These are phyloP conservation scores for Sonneratia caseolaris DNA, from an alignment of 345 rosid genomes.

Conservation along the genomic window DNA sequence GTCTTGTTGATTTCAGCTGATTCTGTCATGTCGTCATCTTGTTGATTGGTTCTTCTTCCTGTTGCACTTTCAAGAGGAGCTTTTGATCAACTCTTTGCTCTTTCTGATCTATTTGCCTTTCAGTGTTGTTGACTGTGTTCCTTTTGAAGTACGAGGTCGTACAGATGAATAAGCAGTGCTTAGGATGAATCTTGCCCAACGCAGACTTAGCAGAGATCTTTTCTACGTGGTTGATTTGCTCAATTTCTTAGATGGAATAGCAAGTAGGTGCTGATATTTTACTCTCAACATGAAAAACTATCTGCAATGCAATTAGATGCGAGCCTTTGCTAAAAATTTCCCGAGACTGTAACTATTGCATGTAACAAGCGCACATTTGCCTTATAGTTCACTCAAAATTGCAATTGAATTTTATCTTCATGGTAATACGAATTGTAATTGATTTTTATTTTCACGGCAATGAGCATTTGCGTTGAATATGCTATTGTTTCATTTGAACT, in stretches of 20 bases:
- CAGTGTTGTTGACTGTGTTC: neutral
- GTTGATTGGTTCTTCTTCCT: neutral
- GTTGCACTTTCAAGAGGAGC: neutral
- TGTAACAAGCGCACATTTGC: neutral
- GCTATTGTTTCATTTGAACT: no score
- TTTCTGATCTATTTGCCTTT: neutral
- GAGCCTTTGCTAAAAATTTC: neutral
- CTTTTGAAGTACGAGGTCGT: neutral
- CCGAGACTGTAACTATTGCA: neutral
- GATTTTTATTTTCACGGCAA: neutral
- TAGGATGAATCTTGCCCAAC: neutral
- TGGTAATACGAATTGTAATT: neutral
- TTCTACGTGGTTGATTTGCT: no score
- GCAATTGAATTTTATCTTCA: neutral
- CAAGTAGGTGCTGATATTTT: neutral
- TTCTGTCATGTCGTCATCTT: neutral
- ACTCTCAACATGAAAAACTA: neutral
- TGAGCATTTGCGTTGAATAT: neutral
- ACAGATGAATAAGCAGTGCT: neutral
- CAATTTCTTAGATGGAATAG: no score
- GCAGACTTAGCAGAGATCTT: neutral
- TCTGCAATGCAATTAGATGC: neutral
- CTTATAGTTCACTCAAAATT: neutral
- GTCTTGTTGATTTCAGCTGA: neutral
- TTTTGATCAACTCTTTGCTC: neutral